Evolutionary conservation across 257 asterid genomes (phyloP).

Genomic region (Jasminum sambac): DNA sequence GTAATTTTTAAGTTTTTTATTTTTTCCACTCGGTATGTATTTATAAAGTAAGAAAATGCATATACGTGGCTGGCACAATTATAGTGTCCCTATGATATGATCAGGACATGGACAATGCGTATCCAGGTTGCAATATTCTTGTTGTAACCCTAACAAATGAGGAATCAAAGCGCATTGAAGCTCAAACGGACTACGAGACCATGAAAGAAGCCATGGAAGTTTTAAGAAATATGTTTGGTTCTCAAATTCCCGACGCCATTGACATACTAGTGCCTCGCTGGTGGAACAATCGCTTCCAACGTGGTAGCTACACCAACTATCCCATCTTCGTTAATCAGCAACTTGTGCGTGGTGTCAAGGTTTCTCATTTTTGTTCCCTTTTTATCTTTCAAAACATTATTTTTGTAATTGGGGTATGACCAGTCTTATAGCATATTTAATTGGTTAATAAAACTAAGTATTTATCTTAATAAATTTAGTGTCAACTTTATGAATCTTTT

Average conservation of each 20-base stretch:
- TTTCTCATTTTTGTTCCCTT: conserved; percentile 16
- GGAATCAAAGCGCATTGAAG: conserved; percentile 85
- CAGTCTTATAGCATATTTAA: too few species aligned
- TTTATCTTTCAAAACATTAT: too few species aligned
- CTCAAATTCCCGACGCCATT: conserved; percentile 62
- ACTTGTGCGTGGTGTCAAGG: conserved; percentile 68
- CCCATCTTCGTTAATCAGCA: conserved; percentile 66
- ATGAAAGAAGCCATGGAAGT: conserved; percentile 88
- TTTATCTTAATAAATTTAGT: too few species aligned
- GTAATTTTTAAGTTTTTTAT: too few species aligned
- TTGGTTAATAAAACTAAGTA: too few species aligned
- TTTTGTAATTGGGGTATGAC: too few species aligned
- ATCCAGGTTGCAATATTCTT: conserved; percentile 80
- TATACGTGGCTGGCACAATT: background rate
- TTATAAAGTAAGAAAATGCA: too few species aligned
- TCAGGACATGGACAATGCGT: conserved; percentile 97
- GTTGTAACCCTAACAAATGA: conserved; percentile 90
- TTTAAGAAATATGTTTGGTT: conserved; percentile 80
- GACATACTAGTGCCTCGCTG: conserved; percentile 89
- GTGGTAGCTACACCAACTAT: conserved; percentile 88
- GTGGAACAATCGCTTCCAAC: conserved; percentile 93
- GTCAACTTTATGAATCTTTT: too few species aligned
- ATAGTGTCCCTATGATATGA: conserved; percentile 23
- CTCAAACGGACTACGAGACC: conserved; percentile 77
- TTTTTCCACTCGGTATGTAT: too few species aligned